Evolutionary conservation across 2,329 filamentous ascomycete species (phyloP).

Genomic region (Colletotrichum sp.): DNA sequence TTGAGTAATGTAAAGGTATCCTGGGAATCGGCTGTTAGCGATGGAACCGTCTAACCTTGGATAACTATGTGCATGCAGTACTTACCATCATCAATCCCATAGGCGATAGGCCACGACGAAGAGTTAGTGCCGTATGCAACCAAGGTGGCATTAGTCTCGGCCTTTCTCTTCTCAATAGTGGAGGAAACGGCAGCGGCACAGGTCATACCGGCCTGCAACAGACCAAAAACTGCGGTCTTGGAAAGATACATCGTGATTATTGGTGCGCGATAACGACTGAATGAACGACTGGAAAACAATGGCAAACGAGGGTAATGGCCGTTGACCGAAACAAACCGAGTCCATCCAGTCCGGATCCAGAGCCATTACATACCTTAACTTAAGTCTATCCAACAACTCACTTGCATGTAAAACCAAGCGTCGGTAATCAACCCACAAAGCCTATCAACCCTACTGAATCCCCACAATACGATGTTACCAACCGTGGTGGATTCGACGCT

Average conservation of each 20-base stretch:
- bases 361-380: not conserved
- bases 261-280: not conserved
- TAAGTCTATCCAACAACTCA: not conserved
- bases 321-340: not conserved
- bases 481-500: not conserved
- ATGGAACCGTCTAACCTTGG: accelerated
- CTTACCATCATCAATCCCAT: not conserved
- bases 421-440: not conserved
- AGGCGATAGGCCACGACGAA: not conserved
- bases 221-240: not conserved
- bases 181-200: not conserved
- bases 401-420: not conserved
- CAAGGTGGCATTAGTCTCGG: not conserved
- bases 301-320: not conserved
- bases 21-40: not conserved
- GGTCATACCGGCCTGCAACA: not conserved
- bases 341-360: not conserved
- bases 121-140: not conserved
- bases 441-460: not conserved
- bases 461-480: not conserved
- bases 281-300: not conserved
- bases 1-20: not conserved
- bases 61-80: accelerated
- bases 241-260: not conserved
- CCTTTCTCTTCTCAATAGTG: not conserved